Base-by-base conservation (phyloP, 257 asterid species). In the Lantana camara region DNA sequence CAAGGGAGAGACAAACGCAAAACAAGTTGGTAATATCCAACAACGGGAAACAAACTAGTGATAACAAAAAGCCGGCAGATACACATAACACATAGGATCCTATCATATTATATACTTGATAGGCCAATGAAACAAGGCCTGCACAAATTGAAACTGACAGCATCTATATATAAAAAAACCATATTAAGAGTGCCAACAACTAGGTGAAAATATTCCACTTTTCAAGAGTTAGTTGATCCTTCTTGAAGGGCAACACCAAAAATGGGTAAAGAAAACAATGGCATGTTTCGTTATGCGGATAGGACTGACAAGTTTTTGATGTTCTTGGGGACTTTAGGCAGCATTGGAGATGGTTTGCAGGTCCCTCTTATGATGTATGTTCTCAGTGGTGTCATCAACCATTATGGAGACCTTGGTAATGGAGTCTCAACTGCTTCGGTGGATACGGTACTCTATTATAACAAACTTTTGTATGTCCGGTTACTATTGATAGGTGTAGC, bases 331-430 rank as follows among this genome's bases (percentile, higher is more conserved):
- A 80, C 88, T 9, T 58, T 90, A 63, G 97, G 97, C 6, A 82
- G 97, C 77, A 80, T 90, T 16, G 97, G 97, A 70, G 97, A 90
- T 83, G 97, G 97, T n/a, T 35, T 90, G 67, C 97, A 90, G 62
- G 62, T 90, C 69, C 95, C 97, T 24, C 85, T 90, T 12, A 85
- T 51, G 78, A 90, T 90, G 97, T 90, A 65, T 63, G 87, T 90
- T 29, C 88, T 90, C 14, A 90, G 97, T 58, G 71, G 59, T 24
- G 94, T 87, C 0, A 90, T 90, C 72, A 90, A 90, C 30, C 79
- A 82, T 13, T 90, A 81, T 48, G 97, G 90, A 41, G 52, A 64
- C 6, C 80, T 70, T 15, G 54, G 57, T 23, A 29, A 14, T 12
- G 6, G 23, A 13, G 63, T 90, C 67, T 38, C 91, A 8, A 65